Conservation (phyloP, 2,329 filamentous ascomycete species). For the Colletotrichum sp. region DNA sequence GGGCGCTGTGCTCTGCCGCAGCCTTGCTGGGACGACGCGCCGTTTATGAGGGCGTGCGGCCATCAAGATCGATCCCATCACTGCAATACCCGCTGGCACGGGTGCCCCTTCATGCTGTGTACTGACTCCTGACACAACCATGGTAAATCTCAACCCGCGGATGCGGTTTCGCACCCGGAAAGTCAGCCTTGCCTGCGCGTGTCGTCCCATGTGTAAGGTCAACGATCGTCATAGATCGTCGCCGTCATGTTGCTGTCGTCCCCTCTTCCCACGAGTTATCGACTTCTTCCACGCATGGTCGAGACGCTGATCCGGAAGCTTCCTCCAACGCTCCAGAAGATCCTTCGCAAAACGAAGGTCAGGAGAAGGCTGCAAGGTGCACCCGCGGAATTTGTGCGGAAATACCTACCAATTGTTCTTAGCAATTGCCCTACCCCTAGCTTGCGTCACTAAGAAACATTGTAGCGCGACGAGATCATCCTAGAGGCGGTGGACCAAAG, state of each 20-base stretch:
- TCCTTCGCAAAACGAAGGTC: background rate
- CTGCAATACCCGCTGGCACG: background rate
- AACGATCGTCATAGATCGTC: conserved; percentile 14
- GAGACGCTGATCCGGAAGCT: conserved; percentile 10
- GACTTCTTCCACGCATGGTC: background rate
- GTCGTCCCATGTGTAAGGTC: conserved; percentile 3
- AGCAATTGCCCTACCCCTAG: background rate
- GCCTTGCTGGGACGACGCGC: conserved; percentile 2
- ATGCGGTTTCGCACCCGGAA: background rate
- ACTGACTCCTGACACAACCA: background rate
- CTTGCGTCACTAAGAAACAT: background rate
- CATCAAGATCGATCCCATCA: background rate
- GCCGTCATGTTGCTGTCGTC: background rate
- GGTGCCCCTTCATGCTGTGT: background rate
- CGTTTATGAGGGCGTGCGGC: background rate
- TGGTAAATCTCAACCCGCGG: background rate
- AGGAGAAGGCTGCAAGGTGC: background rate
- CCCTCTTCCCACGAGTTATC: conserved; percentile 1
- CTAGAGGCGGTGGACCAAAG: background rate
- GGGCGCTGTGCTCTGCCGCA: background rate
- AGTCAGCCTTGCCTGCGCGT: background rate
- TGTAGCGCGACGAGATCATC: background rate
- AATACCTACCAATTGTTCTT: background rate
- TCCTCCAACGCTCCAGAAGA: background rate
- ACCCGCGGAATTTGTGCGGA: background rate